Base-by-base conservation (phyloP, 768 basidiomycete genomes). In the Baorangia bicolor region DNA sequence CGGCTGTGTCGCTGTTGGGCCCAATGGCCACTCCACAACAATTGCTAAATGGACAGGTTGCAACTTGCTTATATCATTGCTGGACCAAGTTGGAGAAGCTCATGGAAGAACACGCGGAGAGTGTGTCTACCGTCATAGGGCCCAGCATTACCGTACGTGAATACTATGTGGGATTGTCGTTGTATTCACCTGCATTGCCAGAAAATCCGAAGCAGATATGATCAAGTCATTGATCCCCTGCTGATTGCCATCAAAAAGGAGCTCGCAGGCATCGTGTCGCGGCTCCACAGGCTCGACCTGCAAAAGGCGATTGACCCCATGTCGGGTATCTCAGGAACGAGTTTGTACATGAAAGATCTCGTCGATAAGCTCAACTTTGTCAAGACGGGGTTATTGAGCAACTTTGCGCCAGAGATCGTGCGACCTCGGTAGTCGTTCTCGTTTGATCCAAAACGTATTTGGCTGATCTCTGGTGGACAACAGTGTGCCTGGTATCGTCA, bases 221-320 rank as follows among this genome's bases (percentile, higher is more conserved):
- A 84, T 42, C 75, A 75, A 7, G 74, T 90, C 23, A 73, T 83
- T 6, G 81, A 89, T 49, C 87, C 87, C 0, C 63, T 93, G 18
- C 72, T 85, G 35, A 71, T 76, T 3, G 82, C 88, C 4, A 83
- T 98, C 60, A 85, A 86, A 33, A 84, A 91, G 20, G 97, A 99
- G 62, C 75, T 94, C 33, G 78, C 84, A 34, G 81, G 86, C 2
- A 90, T 94, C 58, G 78, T 97, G 42, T 82, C 87, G 2, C 84
- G 88, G 49, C 77, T 99, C 28, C 96, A 98, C 72, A 83, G 89
- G 7, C 81, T 92, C 42, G 91, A 94, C 69, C 87, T 95, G 65
- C 81, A 83, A 47, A 89, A 87, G 71, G 74, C 82, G 10, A 71
- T 82, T 11, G 92, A 94, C 59, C 80, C 88, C 2, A 78, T 78